Conservation (phyloP, 345 rosid species). For the Syzygium aromaticum region DNA sequence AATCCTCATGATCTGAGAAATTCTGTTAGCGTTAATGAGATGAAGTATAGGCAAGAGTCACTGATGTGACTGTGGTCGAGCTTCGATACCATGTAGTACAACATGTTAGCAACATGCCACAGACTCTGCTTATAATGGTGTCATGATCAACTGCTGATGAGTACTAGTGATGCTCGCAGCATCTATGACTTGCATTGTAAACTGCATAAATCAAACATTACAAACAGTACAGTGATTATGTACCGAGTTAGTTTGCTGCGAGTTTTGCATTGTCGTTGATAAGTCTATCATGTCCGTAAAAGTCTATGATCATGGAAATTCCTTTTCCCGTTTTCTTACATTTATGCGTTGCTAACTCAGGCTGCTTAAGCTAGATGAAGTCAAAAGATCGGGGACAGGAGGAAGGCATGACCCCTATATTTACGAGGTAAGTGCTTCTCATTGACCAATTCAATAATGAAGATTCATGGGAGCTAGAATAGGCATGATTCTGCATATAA, state of each 20-base stretch:
- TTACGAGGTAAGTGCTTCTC: slow-evolving; percentile 42
- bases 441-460: background rate
- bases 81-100: background rate
- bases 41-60: background rate
- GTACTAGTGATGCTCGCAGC: background rate
- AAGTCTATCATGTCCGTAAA: background rate
- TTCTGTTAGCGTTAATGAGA: background rate
- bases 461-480: background rate
- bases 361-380: slow-evolving; percentile 48
- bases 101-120: background rate
- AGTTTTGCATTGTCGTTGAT: background rate
- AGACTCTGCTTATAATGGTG: background rate
- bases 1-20: background rate
- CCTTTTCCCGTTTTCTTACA: background rate
- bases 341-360: slow-evolving; percentile 10
- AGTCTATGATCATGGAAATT: background rate
- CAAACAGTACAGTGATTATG: background rate
- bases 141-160: background rate
- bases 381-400: slow-evolving; percentile 74
- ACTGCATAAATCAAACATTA: background rate
- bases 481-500: background rate
- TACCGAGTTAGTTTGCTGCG: background rate
- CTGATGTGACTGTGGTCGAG: background rate
- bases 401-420: slow-evolving; percentile 73
- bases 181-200: background rate